A percentile compares a stretch with the other conserved stretches of the same genome.
Conservation (phyloP, 2,329 filamentous ascomycete species). For the Verticillium alfalfae region DNA sequence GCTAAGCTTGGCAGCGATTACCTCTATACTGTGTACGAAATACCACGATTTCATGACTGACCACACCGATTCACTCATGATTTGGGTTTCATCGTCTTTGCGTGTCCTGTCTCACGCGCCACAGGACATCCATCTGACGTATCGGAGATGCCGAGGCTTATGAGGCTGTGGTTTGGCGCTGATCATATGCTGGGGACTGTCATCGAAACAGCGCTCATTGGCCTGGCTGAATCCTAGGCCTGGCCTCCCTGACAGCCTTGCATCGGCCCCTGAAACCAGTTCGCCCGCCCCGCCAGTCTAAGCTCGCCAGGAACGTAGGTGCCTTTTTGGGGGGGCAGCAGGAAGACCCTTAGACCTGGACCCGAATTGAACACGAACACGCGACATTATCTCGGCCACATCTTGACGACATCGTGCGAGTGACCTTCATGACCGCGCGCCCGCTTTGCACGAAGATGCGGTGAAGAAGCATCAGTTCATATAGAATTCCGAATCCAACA, state of each 20-base stretch:
- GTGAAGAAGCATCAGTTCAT: background rate
- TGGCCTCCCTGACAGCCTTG: background rate
- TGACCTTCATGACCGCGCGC: background rate
- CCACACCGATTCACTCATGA: too few species aligned
- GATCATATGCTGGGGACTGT: background rate
- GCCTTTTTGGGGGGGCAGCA: too few species aligned
- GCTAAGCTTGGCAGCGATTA: constrained; percentile 1
- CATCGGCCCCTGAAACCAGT: background rate
- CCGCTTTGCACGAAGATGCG: background rate
- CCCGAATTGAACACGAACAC: background rate
- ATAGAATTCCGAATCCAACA: background rate
- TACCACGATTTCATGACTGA: constrained; percentile 8
- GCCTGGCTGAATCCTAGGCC: background rate
- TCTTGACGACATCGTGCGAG: background rate
- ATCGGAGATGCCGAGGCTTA: background rate
- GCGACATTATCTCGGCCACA: background rate
- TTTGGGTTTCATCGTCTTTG: too few species aligned
- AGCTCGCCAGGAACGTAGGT: too few species aligned
- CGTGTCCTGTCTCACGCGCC: background rate
- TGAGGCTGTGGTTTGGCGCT: background rate
- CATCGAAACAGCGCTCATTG: background rate
- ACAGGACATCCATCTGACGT: too few species aligned
- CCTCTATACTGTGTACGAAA: constrained; percentile 9
- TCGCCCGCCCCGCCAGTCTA: background rate
- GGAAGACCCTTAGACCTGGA: background rate